Conservation (phyloP, 176 grass and related monocot genomes). For the Melocanna baccifera region DNA sequence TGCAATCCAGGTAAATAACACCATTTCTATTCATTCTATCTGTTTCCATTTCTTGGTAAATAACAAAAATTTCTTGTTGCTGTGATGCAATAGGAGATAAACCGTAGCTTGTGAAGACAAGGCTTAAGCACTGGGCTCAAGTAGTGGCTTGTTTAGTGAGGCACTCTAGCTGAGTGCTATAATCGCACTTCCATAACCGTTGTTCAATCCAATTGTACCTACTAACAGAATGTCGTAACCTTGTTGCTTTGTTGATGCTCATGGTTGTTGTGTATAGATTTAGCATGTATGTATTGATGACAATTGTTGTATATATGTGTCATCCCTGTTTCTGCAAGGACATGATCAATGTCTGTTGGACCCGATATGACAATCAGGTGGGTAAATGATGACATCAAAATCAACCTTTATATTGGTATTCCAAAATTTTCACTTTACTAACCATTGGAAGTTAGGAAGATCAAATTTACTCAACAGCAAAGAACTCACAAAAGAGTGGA, state of each 20-base stretch:
- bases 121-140: constrained; percentile 58
- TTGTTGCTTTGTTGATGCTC: constrained; percentile 12
- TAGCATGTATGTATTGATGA: constrained; percentile 25
- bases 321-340: neutral
- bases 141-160: constrained; percentile 52
- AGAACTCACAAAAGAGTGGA: too few species aligned
- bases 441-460: too few species aligned
- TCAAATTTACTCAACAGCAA: too few species aligned
- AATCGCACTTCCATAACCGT: neutral
- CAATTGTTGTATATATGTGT: neutral
- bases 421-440: too few species aligned
- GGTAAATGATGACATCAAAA: too few species aligned
- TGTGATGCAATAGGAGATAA: constrained; percentile 31
- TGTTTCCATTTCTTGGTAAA: neutral
- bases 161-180: constrained; percentile 29
- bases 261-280: constrained; percentile 37
- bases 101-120: constrained; percentile 50
- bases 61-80: neutral
- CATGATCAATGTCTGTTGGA: neutral
- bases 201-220: neutral
- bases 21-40: neutral
- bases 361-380: too few species aligned
- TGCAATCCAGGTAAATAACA: constrained; percentile 33
- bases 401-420: too few species aligned
- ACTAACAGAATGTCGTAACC: neutral